Evolutionary conservation across 306 rosid genomes (phyloP), one percentile per base, ranked within the genome.

Genomic region (Calophaca sinica): DNA sequence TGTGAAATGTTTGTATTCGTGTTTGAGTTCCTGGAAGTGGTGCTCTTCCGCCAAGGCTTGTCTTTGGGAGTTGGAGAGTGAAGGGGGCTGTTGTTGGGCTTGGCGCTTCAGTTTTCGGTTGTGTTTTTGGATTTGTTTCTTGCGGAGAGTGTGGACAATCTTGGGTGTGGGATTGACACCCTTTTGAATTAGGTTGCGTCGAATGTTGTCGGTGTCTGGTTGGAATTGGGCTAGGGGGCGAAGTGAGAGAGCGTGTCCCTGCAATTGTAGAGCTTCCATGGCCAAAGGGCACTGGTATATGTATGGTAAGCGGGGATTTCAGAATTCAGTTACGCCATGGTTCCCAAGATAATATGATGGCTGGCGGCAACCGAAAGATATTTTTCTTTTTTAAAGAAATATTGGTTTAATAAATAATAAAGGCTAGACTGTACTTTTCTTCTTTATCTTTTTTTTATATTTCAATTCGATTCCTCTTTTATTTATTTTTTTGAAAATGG

Each of bases 91-190:
- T n/a, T 48, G 62, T 6, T 60, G 70, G 13, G 79, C 66, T 33
- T 67, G 70, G 75, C 79, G 83, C 48, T 87, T 88, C 41, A 77
- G 82, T 62, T 86, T 89, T 44, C 98, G 86, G 9, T 83, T 87
- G 83, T 94, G 89, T 49, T 91, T 94, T 38, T 91, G 98, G 73
- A 89, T 83, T 74, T 94, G 81, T 57, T 91, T 94, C 79, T 88
- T 89, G 84, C 98, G 91, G 77, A 91, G 85, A 26, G 77, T 76
- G 96, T 90, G 98, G 74, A 94, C 28, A 48, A 91, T 88, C 74
- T 87, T 91, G 35, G 97, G 97, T 3, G 96, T 84, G 11, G 98
- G 90, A 28, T 46, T 3, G 3, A 91, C 87, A 42, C 89, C 91
- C 73, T 83, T 80, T 26, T 84, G 70, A 38, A 81, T 78, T 62